phyloP scores from a whole-genome alignment of 257 asterid species.

The Prunella vulgaris region DNA sequence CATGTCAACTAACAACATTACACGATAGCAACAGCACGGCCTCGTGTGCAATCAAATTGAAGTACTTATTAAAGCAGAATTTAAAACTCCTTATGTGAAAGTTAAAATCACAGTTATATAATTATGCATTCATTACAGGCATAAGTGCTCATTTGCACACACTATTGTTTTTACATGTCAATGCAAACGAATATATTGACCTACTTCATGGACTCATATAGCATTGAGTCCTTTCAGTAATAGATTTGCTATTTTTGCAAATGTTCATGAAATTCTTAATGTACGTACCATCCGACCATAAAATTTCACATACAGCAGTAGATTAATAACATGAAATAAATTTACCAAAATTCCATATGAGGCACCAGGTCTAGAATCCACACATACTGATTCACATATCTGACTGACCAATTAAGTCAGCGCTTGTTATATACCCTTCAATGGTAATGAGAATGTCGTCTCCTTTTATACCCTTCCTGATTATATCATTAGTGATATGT shows the following conservation, averaged over 20 bases:
- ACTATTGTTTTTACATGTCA: too few relatives aligned
- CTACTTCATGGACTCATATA: background rate
- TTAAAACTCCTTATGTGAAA: background rate
- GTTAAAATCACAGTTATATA: background rate
- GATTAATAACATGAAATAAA: background rate
- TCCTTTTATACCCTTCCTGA: too few relatives aligned
- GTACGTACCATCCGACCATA: background rate
- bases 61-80: background rate
- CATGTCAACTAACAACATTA: background rate
- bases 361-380: background rate
- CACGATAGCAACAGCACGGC: background rate
- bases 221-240: background rate
- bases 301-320: background rate
- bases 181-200: too few relatives aligned
- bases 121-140: background rate
- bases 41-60: background rate
- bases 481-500: too few relatives aligned
- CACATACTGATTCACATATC: background rate
- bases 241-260: background rate
- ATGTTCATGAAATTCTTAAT: background rate
- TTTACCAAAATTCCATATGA: background rate
- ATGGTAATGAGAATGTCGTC: too few relatives aligned
- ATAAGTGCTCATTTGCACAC: background rate
- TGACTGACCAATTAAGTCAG: background rate
- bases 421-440: too few relatives aligned